These are phyloP conservation scores for Stromatinia cepivora DNA, from an alignment of 2,329 filamentous ascomycete genomes.

Conservation along the genomic window DNA sequence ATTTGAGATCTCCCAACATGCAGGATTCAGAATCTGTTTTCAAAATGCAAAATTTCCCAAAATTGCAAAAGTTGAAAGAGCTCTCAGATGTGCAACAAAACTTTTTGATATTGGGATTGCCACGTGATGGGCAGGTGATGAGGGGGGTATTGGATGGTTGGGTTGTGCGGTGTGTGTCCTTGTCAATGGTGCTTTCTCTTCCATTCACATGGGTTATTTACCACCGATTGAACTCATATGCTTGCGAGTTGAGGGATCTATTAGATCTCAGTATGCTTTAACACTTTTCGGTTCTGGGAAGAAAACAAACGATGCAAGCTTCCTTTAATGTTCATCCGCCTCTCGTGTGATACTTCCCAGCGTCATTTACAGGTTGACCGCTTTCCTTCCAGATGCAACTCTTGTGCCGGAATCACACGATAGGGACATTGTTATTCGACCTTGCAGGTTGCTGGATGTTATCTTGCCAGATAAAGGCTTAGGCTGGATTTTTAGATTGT, in stretches of 20 bases:
- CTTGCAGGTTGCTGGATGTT: too few species aligned
- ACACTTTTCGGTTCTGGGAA: not conserved
- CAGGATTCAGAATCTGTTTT: not conserved
- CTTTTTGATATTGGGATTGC: too few species aligned
- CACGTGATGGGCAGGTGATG: not conserved
- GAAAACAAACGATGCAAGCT: not conserved
- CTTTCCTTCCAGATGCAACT: not conserved
- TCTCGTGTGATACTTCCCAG: not conserved
- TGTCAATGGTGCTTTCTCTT: too few species aligned
- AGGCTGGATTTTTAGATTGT: too few species aligned
- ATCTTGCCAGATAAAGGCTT: too few species aligned
- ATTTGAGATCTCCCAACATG: not conserved
- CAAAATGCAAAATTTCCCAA: not conserved
- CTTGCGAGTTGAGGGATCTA: not conserved
- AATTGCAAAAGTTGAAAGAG: not conserved
- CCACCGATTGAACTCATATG: not conserved
- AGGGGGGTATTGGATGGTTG: not conserved
- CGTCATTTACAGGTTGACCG: fast-evolving
- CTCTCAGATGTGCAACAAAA: not conserved
- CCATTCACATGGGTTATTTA: not conserved
- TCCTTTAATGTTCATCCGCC: not conserved
- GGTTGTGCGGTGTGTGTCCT: not conserved
- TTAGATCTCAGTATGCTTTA: not conserved
- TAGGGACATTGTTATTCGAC: not conserved
- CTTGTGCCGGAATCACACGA: not conserved